Evolutionary conservation across 108 stramenopile species (phyloP).

Genomic region (Nitzschia sp.): DNA sequence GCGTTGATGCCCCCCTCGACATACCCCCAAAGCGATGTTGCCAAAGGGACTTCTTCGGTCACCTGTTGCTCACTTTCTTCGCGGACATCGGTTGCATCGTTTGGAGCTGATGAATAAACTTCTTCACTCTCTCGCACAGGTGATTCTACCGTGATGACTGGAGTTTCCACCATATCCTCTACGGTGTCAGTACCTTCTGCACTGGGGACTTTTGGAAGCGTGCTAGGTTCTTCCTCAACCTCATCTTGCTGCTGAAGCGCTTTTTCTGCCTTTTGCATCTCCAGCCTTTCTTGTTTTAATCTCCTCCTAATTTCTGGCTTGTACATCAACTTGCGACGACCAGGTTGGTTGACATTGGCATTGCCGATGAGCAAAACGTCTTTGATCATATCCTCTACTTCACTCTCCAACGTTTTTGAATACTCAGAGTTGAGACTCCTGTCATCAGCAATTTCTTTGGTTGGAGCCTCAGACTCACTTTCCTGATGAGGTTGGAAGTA

Average conservation of each 20-base stretch:
- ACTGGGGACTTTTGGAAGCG: too few relatives aligned
- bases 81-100: neutral
- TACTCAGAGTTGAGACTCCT: conserved; percentile 38
- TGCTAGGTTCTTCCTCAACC: too few relatives aligned
- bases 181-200: too few relatives aligned
- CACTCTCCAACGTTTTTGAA: conserved; percentile 51
- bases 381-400: conserved; percentile 60
- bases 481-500: conserved; percentile 31
- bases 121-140: too few relatives aligned
- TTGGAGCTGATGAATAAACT: too few relatives aligned
- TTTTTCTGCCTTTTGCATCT: too few relatives aligned
- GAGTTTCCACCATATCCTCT: too few relatives aligned
- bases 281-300: too few relatives aligned
- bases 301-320: conserved; percentile 13
- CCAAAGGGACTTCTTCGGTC: too few relatives aligned
- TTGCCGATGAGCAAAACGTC: conserved; percentile 61
- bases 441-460: conserved; percentile 9
- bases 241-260: too few relatives aligned
- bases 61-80: too few relatives aligned
- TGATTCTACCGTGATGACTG: too few relatives aligned
- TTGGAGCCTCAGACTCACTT: neutral
- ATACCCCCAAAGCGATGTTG: conserved; percentile 7
- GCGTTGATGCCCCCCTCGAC: conserved; percentile 38
- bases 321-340: conserved; percentile 33
- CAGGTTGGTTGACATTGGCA: conserved; percentile 34